These are phyloP conservation scores for Gossypium trilobum DNA, from an alignment of 441 rosid genomes.

Conservation along the genomic window DNA sequence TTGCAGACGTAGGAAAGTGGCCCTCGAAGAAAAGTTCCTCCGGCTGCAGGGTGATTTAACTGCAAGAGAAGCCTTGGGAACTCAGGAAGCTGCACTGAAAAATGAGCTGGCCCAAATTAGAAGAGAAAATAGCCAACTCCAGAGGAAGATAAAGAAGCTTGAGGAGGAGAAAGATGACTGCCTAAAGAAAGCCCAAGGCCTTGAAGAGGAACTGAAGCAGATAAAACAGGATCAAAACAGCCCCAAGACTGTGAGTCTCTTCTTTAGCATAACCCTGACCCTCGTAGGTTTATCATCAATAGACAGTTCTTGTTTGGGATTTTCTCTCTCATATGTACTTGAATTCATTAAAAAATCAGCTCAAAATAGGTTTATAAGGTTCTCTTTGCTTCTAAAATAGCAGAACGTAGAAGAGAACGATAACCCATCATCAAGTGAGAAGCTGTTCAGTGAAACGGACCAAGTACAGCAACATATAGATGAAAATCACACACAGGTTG, in stretches of 20 bases:
- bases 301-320: conserved; percentile 16
- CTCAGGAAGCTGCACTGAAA: conserved; percentile 46
- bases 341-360: background rate
- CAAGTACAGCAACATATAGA: conserved; percentile 14
- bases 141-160: conserved; percentile 36
- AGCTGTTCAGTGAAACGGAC: conserved; percentile 10
- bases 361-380: background rate
- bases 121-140: conserved; percentile 39
- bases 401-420: conserved; percentile 18
- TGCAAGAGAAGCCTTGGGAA: conserved; percentile 48
- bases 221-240: conserved; percentile 13
- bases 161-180: conserved; percentile 45
- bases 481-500: conserved; percentile 15
- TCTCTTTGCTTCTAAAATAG: conserved; percentile 14
- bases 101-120: conserved; percentile 48
- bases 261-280: conserved; percentile 4
- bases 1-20: conserved; percentile 35
- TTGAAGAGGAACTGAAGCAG: conserved; percentile 28
- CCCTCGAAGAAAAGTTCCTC: conserved; percentile 51
- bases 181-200: conserved; percentile 28
- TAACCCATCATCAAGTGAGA: conserved; percentile 10
- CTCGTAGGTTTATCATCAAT: conserved; percentile 11
- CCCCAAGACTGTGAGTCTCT: conserved; percentile 13
- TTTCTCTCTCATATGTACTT: conserved; percentile 8
- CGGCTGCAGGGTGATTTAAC: conserved; percentile 49